Evolutionary conservation across 495 filamentous ascomycete species (phyloP).

Genomic region (Neurospora sp.): DNA sequence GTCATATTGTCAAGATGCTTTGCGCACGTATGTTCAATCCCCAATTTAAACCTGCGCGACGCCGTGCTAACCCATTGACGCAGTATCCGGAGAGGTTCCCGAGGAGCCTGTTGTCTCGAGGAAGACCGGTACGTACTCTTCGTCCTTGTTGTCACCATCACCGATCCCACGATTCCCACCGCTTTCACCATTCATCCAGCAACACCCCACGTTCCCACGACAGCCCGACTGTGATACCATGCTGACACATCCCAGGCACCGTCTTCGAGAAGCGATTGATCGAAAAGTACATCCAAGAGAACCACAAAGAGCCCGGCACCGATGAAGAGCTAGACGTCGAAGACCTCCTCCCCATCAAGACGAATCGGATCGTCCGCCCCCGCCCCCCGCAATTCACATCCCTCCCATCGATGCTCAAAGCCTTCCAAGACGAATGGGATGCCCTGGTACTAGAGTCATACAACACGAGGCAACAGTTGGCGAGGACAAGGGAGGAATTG

Average conservation of each 20-base stretch:
- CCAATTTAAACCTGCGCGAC: background rate
- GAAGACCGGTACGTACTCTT: constrained; percentile 64
- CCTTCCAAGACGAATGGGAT: constrained; percentile 99
- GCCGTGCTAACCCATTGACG: constrained; percentile 9
- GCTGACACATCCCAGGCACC: constrained; percentile 46
- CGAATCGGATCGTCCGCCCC: constrained; percentile 69
- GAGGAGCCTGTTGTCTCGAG: constrained; percentile 88
- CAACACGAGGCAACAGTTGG: constrained; percentile 75
- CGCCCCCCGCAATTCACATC: constrained; percentile 92
- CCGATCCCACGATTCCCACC: background rate
- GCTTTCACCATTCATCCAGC: background rate
- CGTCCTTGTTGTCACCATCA: background rate
- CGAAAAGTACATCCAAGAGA: constrained; percentile 87
- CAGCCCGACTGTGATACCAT: background rate
- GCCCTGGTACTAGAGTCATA: constrained; percentile 83
- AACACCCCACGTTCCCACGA: background rate
- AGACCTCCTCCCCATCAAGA: constrained; percentile 81
- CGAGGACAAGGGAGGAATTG: constrained; percentile 86
- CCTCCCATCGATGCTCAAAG: constrained; percentile 86
- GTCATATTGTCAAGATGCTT: constrained; percentile 41
- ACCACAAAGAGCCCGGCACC: constrained; percentile 88
- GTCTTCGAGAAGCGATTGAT: constrained; percentile 93
- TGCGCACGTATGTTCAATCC: constrained; percentile 50
- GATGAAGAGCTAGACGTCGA: constrained; percentile 78
- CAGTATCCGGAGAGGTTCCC: constrained; percentile 95